phyloP scores from a whole-genome alignment of 768 basidiomycete genomes.

The Mycena kentingensis region DNA sequence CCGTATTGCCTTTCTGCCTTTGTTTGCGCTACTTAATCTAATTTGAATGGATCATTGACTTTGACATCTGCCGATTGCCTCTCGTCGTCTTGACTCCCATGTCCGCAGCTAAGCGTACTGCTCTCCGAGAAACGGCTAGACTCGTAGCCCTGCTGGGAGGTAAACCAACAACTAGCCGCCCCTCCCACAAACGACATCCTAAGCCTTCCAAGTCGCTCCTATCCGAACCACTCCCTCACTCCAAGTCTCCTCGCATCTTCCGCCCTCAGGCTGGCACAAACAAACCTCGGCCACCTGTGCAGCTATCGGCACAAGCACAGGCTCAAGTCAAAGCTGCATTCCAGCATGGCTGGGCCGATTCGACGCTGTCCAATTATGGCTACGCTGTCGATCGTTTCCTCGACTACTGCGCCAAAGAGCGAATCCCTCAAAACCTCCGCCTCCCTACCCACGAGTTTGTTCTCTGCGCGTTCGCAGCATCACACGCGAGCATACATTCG shows the following conservation, averaged over 20 bases:
- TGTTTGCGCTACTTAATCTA: background rate
- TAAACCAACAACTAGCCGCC: background rate
- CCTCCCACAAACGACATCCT: background rate
- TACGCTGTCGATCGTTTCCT: background rate
- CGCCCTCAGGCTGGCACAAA: background rate
- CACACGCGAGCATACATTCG: background rate
- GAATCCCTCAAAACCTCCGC: background rate
- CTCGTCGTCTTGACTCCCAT: no score
- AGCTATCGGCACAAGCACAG: background rate
- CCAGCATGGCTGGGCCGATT: background rate
- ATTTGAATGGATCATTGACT: no score
- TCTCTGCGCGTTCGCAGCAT: background rate
- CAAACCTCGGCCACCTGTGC: background rate
- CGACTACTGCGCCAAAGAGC: background rate
- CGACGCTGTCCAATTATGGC: background rate
- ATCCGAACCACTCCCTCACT: background rate
- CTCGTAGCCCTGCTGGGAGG: background rate
- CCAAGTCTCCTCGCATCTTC: no score
- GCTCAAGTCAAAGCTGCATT: background rate
- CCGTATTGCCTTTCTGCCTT: background rate
- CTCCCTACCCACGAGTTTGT: background rate
- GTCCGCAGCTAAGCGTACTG: background rate
- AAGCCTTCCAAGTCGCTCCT: background rate
- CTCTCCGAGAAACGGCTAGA: background rate
- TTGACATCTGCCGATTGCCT: no score